Base-by-base conservation (phyloP, 441 rosid species). In the Mallotus repandus region DNA sequence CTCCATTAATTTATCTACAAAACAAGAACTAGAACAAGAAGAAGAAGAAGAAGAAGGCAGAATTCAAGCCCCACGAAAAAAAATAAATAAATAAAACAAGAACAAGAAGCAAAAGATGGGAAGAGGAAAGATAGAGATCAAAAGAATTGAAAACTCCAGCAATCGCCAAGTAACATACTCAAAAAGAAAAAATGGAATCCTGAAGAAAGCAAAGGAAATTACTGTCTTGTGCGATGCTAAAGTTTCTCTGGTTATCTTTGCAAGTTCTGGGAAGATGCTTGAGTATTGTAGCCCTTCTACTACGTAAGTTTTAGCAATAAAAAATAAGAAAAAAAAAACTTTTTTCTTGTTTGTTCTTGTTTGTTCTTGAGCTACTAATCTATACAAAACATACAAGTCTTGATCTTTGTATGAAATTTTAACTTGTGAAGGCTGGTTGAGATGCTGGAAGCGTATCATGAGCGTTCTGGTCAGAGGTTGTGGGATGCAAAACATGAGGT, bases 401-500 rank as follows among this genome's bases (percentile, higher is more conserved):
- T 12, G 10, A 56, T 14, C 10, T 2, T 50, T 1, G 4, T 18
- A 9, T 25, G 5, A 7, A 19, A 35, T 10, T 57, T 21, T 32
- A 15, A 63, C 66, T 52, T 25, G 54, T 66, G 78, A 81, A 89
- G 95, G 65, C 72, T 93, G 91, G 79, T 79, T 72, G 91, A 91
- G 72, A 81, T 93, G 74, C 71, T 95, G 85, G 99, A 93, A 41
- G 78, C 78, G 59, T 95, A 95, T 69, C 98, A 95, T 70, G 89
- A 86, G 76, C 84, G 82, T 66, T 87, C 92, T 66, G 90, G 94
- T 53, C 87, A 87, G 76, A 91, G 85, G 85, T 71, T 95, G 52
- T 92, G 99, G 99, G 97, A 94, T 85, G 90, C 90, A 73, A 92
- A 91, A 78, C 99, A 94, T 85, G 98, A 94, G 97, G 99, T 92